phyloP scores from a whole-genome alignment of 352 stramenopile genomes.

The Peronosclerospora sorghi region DNA sequence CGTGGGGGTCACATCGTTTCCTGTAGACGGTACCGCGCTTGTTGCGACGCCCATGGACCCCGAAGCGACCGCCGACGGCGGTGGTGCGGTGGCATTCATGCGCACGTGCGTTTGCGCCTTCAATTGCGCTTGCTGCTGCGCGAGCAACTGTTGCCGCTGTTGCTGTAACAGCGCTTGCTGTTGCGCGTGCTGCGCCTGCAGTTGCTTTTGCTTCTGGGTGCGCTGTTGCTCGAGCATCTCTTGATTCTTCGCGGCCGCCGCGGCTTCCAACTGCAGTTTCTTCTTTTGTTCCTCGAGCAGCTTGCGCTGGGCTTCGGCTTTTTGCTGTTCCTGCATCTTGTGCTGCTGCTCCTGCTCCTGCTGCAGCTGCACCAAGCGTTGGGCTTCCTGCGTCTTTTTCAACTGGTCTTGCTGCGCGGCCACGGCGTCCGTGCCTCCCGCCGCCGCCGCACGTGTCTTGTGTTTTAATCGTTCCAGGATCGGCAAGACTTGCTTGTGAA shows the following conservation, averaged over 20 bases:
- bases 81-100: conserved; percentile 15
- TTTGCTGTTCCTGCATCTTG: conserved; percentile 57
- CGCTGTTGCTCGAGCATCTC: conserved; percentile 39
- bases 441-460: conserved; percentile 32
- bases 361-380: conserved; percentile 39
- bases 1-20: conserved; percentile 4
- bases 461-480: conserved; percentile 69
- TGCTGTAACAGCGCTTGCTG: conserved; percentile 40
- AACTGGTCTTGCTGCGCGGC: conserved; percentile 35
- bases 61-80: conserved; percentile 7
- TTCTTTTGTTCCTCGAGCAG: conserved; percentile 59
- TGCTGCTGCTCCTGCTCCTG: conserved; percentile 65
- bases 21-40: conserved; percentile 2
- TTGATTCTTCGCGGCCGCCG: conserved; percentile 48
- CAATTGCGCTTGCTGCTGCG: conserved; percentile 29
- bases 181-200: conserved; percentile 43
- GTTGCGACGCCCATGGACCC: conserved; percentile 2
- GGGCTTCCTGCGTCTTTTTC: conserved; percentile 59
- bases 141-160: conserved; percentile 25
- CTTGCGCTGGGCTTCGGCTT: conserved; percentile 52
- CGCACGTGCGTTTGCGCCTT: conserved; percentile 37
- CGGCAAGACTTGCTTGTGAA: conserved; percentile 74
- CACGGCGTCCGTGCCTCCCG: conserved; percentile 10
- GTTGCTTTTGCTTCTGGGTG: conserved; percentile 50
- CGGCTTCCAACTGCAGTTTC: conserved; percentile 56